phyloP scores from a whole-genome alignment of 2,329 filamentous ascomycete genomes.

The Talaromyces sp. region DNA sequence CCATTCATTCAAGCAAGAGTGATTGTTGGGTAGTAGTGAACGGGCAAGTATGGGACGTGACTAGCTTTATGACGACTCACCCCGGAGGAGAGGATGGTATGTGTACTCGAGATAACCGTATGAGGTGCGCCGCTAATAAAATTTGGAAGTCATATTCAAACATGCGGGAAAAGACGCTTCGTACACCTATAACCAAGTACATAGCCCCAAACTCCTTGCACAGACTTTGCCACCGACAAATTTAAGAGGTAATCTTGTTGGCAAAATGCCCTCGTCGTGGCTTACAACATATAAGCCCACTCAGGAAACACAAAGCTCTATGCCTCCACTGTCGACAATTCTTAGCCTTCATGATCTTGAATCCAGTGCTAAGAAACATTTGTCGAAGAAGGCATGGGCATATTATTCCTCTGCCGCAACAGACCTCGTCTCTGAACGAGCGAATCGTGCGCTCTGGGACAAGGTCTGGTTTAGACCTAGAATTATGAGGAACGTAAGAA shows the following conservation, averaged over 20 bases:
- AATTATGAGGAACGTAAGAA: slow-evolving; percentile 29
- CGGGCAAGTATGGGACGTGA: slow-evolving; percentile 47
- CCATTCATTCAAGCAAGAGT: neutral
- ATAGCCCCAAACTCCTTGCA: slow-evolving; percentile 21
- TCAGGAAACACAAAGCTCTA: neutral
- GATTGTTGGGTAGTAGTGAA: slow-evolving; percentile 47
- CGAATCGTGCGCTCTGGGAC: slow-evolving; percentile 32
- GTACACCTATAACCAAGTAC: slow-evolving; percentile 27
- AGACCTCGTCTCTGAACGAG: slow-evolving; percentile 41
- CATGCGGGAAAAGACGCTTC: slow-evolving; percentile 30
- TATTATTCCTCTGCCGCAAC: slow-evolving; percentile 46
- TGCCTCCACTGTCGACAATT: slow-evolving; percentile 22
- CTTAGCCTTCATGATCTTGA: slow-evolving; percentile 35
- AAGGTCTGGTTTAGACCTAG: slow-evolving; percentile 44
- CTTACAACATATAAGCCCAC: slow-evolving; percentile 13
- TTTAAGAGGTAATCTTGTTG: slow-evolving; percentile 15
- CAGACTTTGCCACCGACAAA: slow-evolving; percentile 20
- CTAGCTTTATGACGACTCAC: slow-evolving; percentile 28
- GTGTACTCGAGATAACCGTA: neutral
- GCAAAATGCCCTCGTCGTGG: slow-evolving; percentile 1
- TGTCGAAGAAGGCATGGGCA: slow-evolving; percentile 27
- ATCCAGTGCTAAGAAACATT: slow-evolving; percentile 21
- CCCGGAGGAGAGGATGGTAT: slow-evolving; percentile 15
- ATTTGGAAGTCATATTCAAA: slow-evolving; percentile 22
- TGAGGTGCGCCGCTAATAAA: neutral